A percentile compares a stretch with the other conserved stretches of the same genome.
phyloP scores from a whole-genome alignment of 768 basidiomycete species.

The Lactarius deliciosus region DNA sequence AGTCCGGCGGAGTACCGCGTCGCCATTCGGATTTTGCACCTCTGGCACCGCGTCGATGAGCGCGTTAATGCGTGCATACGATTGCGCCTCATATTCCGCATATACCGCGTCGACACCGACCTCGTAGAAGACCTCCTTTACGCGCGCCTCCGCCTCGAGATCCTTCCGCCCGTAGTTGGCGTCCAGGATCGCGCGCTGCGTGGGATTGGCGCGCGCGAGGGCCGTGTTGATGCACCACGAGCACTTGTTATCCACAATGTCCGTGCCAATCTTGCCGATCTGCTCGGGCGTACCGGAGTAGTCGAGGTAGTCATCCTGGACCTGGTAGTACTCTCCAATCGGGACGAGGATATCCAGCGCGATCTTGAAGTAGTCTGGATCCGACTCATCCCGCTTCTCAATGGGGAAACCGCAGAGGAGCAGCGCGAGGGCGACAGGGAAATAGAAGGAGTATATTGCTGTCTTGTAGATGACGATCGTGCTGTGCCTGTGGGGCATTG shows the following conservation, averaged over 20 bases:
- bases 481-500: conserved; percentile 57
- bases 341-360: conserved; percentile 83
- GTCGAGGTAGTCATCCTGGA: conserved; percentile 97
- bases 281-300: conserved; percentile 85
- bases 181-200: conserved; percentile 59
- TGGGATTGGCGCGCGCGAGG: conserved; percentile 53
- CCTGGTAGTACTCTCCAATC: conserved; percentile 97
- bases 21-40: conserved; percentile 36
- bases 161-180: conserved; percentile 65
- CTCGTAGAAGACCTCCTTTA: conserved; percentile 72
- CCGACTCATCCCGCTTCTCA: conserved; percentile 45
- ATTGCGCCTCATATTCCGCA: conserved; percentile 72
- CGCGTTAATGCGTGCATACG: conserved; percentile 61
- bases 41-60: conserved; percentile 78
- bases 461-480: conserved; percentile 97
- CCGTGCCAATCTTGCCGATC: conserved; percentile 96
- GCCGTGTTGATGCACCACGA: conserved; percentile 94
- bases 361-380: conserved; percentile 62
- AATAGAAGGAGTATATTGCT: conserved; percentile 97
- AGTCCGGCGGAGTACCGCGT: conserved; percentile 50
- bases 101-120: conserved; percentile 70
- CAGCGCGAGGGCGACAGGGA: conserved; percentile 95
- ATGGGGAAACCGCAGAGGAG: conserved; percentile 65
- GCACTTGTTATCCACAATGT: conserved; percentile 99
- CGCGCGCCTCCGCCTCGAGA: conserved; percentile 52